These are phyloP conservation scores for Ceratocystis cubensis DNA, from an alignment of 2,329 filamentous ascomycete species.

Conservation along the genomic window DNA sequence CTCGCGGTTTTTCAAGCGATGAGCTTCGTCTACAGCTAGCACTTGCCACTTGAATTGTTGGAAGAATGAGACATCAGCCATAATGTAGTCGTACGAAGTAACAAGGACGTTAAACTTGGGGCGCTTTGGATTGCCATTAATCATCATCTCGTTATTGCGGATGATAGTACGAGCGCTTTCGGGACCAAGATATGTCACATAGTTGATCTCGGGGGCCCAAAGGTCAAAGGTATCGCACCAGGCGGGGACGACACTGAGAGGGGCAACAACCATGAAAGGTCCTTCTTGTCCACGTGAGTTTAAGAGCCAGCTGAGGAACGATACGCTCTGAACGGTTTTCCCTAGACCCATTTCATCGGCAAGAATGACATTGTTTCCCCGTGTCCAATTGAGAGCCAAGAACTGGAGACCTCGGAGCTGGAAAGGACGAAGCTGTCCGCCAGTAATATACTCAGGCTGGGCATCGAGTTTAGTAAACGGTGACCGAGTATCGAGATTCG, in stretches of 20 bases:
- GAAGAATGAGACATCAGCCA: conserved; percentile 72
- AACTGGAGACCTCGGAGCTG: conserved; percentile 93
- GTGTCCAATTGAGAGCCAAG: conserved; percentile 89
- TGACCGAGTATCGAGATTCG: conserved; percentile 61
- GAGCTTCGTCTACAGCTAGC: conserved; percentile 89
- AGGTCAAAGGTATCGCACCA: conserved; percentile 97
- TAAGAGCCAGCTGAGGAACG: conserved; percentile 93
- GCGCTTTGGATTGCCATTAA: conserved; percentile 74
- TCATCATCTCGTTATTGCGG: conserved; percentile 75
- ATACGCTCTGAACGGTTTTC: conserved; percentile 94
- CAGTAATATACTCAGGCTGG: conserved; percentile 74
- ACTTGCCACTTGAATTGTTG: conserved; percentile 95
- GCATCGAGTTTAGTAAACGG: conserved; percentile 60
- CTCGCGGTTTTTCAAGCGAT: conserved; percentile 90
- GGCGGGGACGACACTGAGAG: conserved; percentile 89
- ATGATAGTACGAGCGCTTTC: conserved; percentile 78
- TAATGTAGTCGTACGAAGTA: conserved; percentile 93
- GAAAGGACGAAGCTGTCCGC: conserved; percentile 79
- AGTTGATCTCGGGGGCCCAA: conserved; percentile 93
- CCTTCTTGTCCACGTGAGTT: conserved; percentile 84
- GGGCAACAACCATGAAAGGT: conserved; percentile 93
- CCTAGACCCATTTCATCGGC: conserved; percentile 98
- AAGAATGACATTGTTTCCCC: conserved; percentile 87
- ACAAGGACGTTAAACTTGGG: conserved; percentile 96
- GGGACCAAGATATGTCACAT: conserved; percentile 90